phyloP scores from a whole-genome alignment of 164 flowering plant species.

The Magnolia officinalis region DNA sequence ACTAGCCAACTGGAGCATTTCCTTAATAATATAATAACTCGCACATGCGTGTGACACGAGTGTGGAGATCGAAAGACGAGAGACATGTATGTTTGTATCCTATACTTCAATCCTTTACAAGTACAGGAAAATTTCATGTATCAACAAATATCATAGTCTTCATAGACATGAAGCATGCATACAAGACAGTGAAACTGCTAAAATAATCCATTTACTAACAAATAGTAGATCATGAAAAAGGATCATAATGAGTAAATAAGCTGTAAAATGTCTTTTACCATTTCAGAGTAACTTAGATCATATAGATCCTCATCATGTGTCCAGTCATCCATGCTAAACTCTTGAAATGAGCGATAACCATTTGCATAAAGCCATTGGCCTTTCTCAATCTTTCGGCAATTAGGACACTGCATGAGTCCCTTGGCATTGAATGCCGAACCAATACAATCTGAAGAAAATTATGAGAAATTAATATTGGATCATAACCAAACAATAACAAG shows the following conservation, averaged over 20 bases:
- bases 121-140: background rate
- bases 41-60: no score
- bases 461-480: background rate
- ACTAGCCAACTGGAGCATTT: no score
- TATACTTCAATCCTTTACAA: background rate
- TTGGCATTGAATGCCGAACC: conserved; percentile 87
- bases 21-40: no score
- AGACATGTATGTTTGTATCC: no score
- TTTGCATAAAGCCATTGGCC: conserved; percentile 84
- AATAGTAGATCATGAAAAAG: background rate
- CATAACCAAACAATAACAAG: background rate
- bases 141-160: background rate
- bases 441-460: conserved; percentile 62
- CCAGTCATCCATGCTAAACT: conserved; percentile 67
- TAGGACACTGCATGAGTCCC: conserved; percentile 94
- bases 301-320: conserved; percentile 72
- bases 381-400: conserved; percentile 83
- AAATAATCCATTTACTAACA: background rate
- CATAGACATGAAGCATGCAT: background rate
- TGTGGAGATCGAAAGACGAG: no score
- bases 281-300: conserved; percentile 71
- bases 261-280: conserved; percentile 37
- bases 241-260: background rate
- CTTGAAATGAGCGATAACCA: conserved; percentile 55
- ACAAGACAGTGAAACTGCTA: background rate